These are phyloP conservation scores for Ophiocordyceps sinensis DNA, from an alignment of 2,329 filamentous ascomycete genomes.

Conservation along the genomic window DNA sequence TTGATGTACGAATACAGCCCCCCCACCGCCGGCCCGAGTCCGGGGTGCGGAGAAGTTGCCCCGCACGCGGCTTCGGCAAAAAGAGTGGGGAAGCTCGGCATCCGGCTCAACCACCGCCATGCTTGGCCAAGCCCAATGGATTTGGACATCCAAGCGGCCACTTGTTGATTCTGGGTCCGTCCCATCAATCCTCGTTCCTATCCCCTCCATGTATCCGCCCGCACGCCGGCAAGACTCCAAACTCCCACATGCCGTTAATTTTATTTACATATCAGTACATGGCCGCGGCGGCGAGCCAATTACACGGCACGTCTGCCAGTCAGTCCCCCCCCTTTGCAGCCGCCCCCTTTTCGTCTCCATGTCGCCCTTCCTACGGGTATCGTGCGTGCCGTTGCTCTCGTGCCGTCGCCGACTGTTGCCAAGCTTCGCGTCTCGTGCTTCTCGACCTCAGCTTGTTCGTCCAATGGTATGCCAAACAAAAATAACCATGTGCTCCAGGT, in stretches of 20 bases:
- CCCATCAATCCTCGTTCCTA: neutral
- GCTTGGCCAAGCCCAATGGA: too few relatives aligned
- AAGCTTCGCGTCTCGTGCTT: neutral
- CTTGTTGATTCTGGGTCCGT: too few relatives aligned
- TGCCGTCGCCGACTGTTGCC: neutral
- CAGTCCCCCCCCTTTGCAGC: neutral
- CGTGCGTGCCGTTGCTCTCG: neutral
- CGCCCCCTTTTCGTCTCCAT: neutral
- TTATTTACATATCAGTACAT: neutral
- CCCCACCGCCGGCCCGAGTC: too few relatives aligned
- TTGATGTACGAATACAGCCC: too few relatives aligned
- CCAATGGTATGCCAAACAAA: neutral
- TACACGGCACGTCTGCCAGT: neutral
- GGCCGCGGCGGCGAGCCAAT: neutral
- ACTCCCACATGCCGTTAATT: slow-evolving; percentile 2
- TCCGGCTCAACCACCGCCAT: too few relatives aligned
- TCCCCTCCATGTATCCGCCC: neutral
- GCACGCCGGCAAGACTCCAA: neutral
- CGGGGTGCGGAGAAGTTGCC: too few relatives aligned
- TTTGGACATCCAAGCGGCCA: too few relatives aligned
- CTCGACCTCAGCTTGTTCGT: neutral
- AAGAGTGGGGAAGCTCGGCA: too few relatives aligned
- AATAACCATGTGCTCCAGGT: neutral
- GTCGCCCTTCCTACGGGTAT: neutral
- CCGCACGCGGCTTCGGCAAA: too few relatives aligned